Conservation (phyloP, 169 alveolate species). For the Hepatocystis sp. region DNA sequence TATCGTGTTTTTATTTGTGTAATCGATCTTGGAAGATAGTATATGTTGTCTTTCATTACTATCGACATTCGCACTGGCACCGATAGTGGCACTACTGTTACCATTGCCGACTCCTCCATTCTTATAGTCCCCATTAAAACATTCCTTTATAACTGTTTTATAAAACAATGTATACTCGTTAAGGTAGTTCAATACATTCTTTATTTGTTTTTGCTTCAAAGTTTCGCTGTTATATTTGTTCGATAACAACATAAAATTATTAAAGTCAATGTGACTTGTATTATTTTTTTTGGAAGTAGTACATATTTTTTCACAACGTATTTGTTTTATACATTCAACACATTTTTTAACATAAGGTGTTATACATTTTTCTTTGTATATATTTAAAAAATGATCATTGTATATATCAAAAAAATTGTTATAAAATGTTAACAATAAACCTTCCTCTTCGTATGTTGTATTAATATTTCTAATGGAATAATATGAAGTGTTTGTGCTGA, state of each 20-base stretch:
- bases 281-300: not conserved
- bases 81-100: not conserved
- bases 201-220: conserved; percentile 30
- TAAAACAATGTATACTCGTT: conserved; percentile 14
- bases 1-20: too few relatives aligned
- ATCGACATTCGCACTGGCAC: not conserved
- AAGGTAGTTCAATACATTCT: conserved; percentile 22
- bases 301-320: conserved; percentile 13
- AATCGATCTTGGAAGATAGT: too few relatives aligned
- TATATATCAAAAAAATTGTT: conserved; percentile 46
- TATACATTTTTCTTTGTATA: conserved; percentile 57
- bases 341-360: conserved; percentile 42
- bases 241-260: conserved; percentile 66
- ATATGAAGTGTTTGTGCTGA: too few relatives aligned
- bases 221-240: conserved; percentile 52
- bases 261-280: conserved; percentile 59
- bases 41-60: not conserved
- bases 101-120: not conserved
- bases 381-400: conserved; percentile 41
- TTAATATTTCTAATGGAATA: too few relatives aligned
- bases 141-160: not conserved
- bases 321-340: conserved; percentile 44
- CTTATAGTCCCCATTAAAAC: not conserved
- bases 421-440: conserved; percentile 29
- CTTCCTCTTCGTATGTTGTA: conserved; percentile 65